A percentile compares a stretch with the other conserved stretches of the same genome.
phyloP scores from a whole-genome alignment of 495 filamentous ascomycete species.

The Melanomma pulvis-pyrius region DNA sequence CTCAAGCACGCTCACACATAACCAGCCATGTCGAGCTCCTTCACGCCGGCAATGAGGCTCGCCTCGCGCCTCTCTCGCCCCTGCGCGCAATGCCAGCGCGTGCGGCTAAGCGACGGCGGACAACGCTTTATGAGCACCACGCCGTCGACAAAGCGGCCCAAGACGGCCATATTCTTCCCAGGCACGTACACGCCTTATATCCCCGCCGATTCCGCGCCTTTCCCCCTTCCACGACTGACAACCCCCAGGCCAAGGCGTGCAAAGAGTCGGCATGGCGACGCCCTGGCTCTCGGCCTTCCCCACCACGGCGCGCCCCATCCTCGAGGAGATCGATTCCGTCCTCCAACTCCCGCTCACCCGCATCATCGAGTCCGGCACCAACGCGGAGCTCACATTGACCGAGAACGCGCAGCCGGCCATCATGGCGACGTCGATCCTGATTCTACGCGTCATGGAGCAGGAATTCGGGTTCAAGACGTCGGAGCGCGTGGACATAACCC shows the following conservation, averaged over 20 bases:
- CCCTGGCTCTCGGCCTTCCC: conserved; percentile 87
- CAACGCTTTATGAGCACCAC: conserved; percentile 34
- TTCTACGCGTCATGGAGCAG: conserved; percentile 83
- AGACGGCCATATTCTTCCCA: conserved; percentile 51
- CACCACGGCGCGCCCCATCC: conserved; percentile 64
- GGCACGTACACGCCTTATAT: too few species aligned
- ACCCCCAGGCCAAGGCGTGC: conserved; percentile 84
- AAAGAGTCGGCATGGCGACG: conserved; percentile 86
- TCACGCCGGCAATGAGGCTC: not conserved
- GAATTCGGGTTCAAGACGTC: conserved; percentile 76
- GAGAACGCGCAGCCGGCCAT: conserved; percentile 93
- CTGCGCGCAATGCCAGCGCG: conserved; percentile 5
- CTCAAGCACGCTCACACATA: not conserved
- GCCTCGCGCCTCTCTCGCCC: not conserved
- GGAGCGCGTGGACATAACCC: conserved; percentile 73
- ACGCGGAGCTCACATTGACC: conserved; percentile 73
- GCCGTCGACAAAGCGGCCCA: conserved; percentile 36
- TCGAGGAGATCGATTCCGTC: conserved; percentile 81
- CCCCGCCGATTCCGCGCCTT: not conserved
- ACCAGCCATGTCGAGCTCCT: conserved; percentile 1
- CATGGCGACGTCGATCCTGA: conserved; percentile 89
- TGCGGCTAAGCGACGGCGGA: not conserved
- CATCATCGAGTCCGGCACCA: conserved; percentile 81
- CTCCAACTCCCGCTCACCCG: conserved; percentile 68
- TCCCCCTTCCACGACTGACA: conserved; percentile 2